Base-by-base conservation (phyloP, 2,329 filamentous ascomycete genomes). In the Beauveria sp. region DNA sequence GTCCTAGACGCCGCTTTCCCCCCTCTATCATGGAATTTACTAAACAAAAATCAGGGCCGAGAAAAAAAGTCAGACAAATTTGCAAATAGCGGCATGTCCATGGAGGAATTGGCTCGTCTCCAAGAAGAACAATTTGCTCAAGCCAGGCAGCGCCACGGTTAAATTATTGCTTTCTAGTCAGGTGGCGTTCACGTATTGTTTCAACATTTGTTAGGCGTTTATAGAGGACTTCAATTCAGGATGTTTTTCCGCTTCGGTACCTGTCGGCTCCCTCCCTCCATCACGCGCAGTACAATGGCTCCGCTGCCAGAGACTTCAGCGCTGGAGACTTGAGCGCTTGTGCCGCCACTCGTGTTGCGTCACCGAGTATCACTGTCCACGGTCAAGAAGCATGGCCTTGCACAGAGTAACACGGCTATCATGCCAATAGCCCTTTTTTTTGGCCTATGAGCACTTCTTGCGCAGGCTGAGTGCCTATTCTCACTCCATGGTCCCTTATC, bases 11-110 rank as follows among this genome's bases (percentile, higher is more conserved):
- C 3, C n/a, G 10, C 26, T 24, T 12, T 30, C 28, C n/a, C 1
- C 10, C 12, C 14, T 47, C 5, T 30, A 6, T 5, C 3, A 12
- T 30, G 24, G 5, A 20, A 88, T 74, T 89, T 74, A 84, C 88
- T 69, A 89, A 91, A 75, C 4, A 5, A 1, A 9, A 46, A 45
- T 63, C 70, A 96, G 91, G 91, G 89, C 34, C 89, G 93, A 53
- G 95, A 99, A 77, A 96, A 96, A 81, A 96, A 97, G 76, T 89
- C 93, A 66, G 96, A 93, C 75, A 98, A 98, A 78, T 92, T 98
- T 70, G 93, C 96, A 69, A 89, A 95, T 72, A 96, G 92, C 72
- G 93, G 93, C 59, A 83, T 98, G 78, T 90, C 90, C 0, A 87
- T 96, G 72, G 95, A 97, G 68, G 90, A 99, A 74, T 81, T 99